Evolutionary conservation across 352 stramenopile species (phyloP).

Genomic region (Globisporangium heterothallicum): DNA sequence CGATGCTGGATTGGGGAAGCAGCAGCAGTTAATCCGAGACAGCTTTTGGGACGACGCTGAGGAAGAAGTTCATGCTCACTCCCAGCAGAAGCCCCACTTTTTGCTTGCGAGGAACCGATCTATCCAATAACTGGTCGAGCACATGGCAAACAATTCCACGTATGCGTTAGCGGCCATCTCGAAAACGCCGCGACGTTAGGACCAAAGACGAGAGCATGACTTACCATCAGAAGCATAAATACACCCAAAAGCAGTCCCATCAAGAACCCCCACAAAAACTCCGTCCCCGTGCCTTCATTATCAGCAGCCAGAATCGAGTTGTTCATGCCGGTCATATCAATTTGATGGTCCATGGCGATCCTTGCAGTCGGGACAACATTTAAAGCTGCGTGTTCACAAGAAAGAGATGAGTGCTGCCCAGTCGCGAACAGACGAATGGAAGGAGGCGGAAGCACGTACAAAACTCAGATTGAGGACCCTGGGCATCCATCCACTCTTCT

Average conservation of each 20-base stretch:
- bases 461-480: conserved; percentile 85
- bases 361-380: conserved; percentile 73
- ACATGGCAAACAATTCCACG: not conserved
- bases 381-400: conserved; percentile 34
- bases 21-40: conserved; percentile 43
- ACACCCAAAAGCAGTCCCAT: conserved; percentile 84
- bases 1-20: not conserved
- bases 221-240: conserved; percentile 88
- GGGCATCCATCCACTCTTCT: conserved; percentile 85
- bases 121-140: conserved; percentile 61
- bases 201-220: conserved; percentile 12
- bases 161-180: conserved; percentile 10
- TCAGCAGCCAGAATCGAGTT: conserved; percentile 77
- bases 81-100: conserved; percentile 81
- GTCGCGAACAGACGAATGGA: not conserved
- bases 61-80: conserved; percentile 88
- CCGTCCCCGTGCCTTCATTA: conserved; percentile 84
- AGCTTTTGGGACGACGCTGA: conserved; percentile 80
- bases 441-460: conserved; percentile 28
- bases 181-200: too few relatives aligned
- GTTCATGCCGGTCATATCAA: conserved; percentile 82
- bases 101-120: conserved; percentile 81
- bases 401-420: not conserved
- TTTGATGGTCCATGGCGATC: conserved; percentile 73
- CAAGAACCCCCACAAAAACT: conserved; percentile 86